Base-by-base conservation (phyloP, 1,284 basidiomycete genomes). In the Moesziomyces sp. region DNA sequence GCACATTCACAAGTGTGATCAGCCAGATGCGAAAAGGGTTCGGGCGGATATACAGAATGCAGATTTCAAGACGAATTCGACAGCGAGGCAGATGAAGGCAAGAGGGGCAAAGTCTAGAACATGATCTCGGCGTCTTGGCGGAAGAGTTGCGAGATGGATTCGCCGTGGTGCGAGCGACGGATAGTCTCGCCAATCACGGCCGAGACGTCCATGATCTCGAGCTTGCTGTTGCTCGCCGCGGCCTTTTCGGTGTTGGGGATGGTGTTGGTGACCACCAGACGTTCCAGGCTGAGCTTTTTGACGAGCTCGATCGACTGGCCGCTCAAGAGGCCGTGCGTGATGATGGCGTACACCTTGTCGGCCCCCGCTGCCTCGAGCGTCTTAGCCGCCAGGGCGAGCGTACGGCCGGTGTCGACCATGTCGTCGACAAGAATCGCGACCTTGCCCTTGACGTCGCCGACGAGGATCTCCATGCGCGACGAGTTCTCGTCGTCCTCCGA, bases 321-420 rank as follows among this genome's bases (percentile, higher is more conserved):
- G 13, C 93, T 93, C 43, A 98, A 88, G 16, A 98, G 87, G 14
- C 95, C 96, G 86, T 99, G 96, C 52, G 92, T 93, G 72, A 97
- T 91, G 55, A 98, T 86, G 3, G 93, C 95, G 83, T 96, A 92
- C 19, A 97, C 90, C 43, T 90, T 89, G 80, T 89, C 91, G 2
- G 94, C 96, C 33, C 97, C 96, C 59, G 92, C 92, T 74, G 95
- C 93, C 63, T 90, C 88, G 66, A 99, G 86, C 4, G 94, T 93
- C 56, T 90, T 90, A 13, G 91, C 92, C 28, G 96, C 96, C 18
- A 97, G 87, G 13, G 90, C 87, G 24, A 99, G 88, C 2, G 97
- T 99, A 64, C 88, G 88, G 2, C 95, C 96, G 6, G 93, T 94
- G 85, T 99, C 97, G 82, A 97, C 91, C 94, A 99, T 98, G 84